Percentiles rank a stretch among this genome's conserved stretches.
phyloP scores from a whole-genome alignment of 257 asterid species.

The Gardenia jasminoides region DNA sequence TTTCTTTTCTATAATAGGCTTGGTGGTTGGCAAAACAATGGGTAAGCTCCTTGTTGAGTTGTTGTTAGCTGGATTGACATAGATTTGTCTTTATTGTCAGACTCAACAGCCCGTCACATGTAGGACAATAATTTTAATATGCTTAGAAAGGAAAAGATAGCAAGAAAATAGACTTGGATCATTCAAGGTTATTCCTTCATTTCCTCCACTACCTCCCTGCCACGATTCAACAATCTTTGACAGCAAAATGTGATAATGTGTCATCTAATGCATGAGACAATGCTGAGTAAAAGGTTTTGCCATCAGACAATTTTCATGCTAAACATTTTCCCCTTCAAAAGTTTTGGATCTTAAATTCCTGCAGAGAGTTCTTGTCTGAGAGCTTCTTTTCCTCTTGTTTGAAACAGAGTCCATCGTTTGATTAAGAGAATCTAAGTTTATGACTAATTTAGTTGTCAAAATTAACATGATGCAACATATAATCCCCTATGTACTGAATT shows the following conservation, averaged over 20 bases:
- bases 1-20: background rate
- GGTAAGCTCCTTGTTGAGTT: conserved; percentile 17
- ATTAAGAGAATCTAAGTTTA: background rate
- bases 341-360: background rate
- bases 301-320: background rate
- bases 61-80: conserved; percentile 29
- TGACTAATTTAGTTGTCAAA: background rate
- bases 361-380: background rate
- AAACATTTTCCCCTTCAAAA: background rate
- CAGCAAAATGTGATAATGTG: background rate
- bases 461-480: background rate
- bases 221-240: background rate
- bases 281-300: background rate
- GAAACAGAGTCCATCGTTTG: too few relatives aligned
- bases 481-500: background rate
- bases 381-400: background rate
- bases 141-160: background rate
- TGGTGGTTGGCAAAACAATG: conserved; percentile 14
- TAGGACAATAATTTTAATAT: conserved; percentile 7
- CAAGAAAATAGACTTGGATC: background rate
- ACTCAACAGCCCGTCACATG: conserved; percentile 7
- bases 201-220: background rate
- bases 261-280: background rate
- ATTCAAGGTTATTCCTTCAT: background rate
- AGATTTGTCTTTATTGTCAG: conserved; percentile 17